Evolutionary conservation across 148 eudicot genomes (phyloP).

Genomic region (Agrostemma githago): DNA sequence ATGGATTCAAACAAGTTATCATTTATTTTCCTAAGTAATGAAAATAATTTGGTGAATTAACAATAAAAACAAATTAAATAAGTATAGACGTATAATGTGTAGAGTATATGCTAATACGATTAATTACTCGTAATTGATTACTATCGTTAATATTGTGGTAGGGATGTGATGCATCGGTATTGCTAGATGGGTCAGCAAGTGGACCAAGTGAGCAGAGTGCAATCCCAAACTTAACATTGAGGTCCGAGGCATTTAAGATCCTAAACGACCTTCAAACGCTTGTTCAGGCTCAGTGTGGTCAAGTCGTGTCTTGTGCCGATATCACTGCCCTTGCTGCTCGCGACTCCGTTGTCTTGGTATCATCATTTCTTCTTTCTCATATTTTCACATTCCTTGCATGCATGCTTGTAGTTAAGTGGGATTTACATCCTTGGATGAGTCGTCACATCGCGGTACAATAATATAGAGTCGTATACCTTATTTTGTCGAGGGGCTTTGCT

Average conservation of each 20-base stretch:
- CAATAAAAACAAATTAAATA: neutral
- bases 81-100: neutral
- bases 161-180: constrained; percentile 52
- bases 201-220: constrained; percentile 38
- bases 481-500: no score
- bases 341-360: constrained; percentile 38
- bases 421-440: no score
- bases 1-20: no score
- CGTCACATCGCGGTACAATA: no score
- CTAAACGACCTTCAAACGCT: constrained; percentile 35
- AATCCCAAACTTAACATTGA: constrained; percentile 35
- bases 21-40: no score
- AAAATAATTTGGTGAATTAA: no score
- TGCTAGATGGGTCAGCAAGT: constrained; percentile 39
- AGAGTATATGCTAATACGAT: neutral
- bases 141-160: neutral
- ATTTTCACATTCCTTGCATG: no score
- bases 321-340: constrained; percentile 50
- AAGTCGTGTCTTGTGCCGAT: constrained; percentile 47
- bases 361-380: neutral
- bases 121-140: neutral
- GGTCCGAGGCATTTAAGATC: constrained; percentile 31
- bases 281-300: constrained; percentile 32
- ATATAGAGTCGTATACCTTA: no score
- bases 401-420: no score